Conservation (phyloP, 2,329 filamentous ascomycete genomes). For the Talaromyces islandicus region DNA sequence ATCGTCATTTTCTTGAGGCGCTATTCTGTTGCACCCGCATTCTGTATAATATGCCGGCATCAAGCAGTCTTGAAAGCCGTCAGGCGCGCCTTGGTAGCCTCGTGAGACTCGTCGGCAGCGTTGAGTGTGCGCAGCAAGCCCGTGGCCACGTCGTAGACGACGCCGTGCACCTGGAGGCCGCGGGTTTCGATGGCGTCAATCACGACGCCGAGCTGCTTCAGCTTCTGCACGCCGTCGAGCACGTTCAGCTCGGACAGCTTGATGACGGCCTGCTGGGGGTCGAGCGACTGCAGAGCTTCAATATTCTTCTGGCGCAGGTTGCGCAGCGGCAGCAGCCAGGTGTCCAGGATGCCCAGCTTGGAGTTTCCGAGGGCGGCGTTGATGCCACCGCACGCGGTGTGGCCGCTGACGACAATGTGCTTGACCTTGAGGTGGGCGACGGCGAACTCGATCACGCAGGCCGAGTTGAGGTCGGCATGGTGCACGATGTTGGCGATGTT, state of each 20-base stretch:
- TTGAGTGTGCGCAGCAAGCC: conserved; percentile 52
- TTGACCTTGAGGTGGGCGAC: conserved; percentile 64
- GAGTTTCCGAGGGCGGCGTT: conserved; percentile 50
- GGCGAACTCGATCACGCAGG: conserved; percentile 73
- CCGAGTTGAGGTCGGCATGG: conserved; percentile 66
- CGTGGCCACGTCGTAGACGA: conserved; percentile 62
- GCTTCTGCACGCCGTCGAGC: conserved; percentile 57
- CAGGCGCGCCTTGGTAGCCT: conserved; percentile 31
- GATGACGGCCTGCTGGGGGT: conserved; percentile 46
- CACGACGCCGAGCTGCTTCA: conserved; percentile 64
- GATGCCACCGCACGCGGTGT: conserved; percentile 56
- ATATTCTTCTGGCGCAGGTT: conserved; percentile 50
- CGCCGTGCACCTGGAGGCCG: conserved; percentile 69
- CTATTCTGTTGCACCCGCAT: not conserved
- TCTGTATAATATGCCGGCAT: not conserved
- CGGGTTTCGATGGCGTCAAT: conserved; percentile 65
- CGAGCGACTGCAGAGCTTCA: conserved; percentile 43
- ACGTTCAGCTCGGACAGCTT: conserved; percentile 75
- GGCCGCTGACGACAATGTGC: conserved; percentile 57
- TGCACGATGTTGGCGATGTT: conserved; percentile 84
- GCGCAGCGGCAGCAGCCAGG: conserved; percentile 55
- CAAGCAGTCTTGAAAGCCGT: conserved; percentile 32
- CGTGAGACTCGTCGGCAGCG: conserved; percentile 32
- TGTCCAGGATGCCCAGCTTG: conserved; percentile 55
- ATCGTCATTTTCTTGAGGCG: not conserved